Evolutionary conservation across 2,329 filamentous ascomycete genomes (phyloP).

Genomic region (Beauveria australis): DNA sequence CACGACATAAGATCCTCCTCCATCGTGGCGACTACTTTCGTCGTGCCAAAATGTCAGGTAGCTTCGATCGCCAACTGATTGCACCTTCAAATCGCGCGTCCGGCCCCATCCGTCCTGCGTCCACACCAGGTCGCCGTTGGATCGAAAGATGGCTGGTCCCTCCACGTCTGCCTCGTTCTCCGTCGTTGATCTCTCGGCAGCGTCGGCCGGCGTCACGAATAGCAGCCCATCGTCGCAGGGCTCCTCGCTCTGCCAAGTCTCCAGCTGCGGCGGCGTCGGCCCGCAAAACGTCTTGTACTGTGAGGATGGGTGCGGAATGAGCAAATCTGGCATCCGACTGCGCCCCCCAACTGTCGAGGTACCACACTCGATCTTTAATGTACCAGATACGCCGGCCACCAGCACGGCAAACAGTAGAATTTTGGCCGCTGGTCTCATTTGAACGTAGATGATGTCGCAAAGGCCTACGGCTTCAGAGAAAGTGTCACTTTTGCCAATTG

Average conservation of each 20-base stretch:
- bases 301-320: neutral
- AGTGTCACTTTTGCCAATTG: neutral
- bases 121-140: slow-evolving; percentile 37
- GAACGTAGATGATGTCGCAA: neutral
- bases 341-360: neutral
- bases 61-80: slow-evolving; percentile 11
- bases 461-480: too few relatives aligned
- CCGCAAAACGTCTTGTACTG: slow-evolving; percentile 6
- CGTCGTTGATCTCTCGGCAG: neutral
- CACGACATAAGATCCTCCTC: slow-evolving; percentile 39
- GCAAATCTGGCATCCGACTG: neutral
- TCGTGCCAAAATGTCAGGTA: slow-evolving; percentile 27
- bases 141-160: slow-evolving; percentile 36
- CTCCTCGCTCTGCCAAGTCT: slow-evolving; percentile 20
- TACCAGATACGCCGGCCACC: neutral
- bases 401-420: neutral
- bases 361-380: neutral
- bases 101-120: slow-evolving; percentile 24
- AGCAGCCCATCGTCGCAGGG: slow-evolving; percentile 30
- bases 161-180: slow-evolving; percentile 19
- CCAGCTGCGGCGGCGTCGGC: slow-evolving; percentile 22
- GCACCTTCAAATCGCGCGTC: slow-evolving; percentile 21
- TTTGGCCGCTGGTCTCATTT: neutral
- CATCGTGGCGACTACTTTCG: slow-evolving; percentile 37
- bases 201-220: slow-evolving; percentile 30